Conservation (phyloP, 1,284 basidiomycete species). For the Polyporus tsugae region DNA sequence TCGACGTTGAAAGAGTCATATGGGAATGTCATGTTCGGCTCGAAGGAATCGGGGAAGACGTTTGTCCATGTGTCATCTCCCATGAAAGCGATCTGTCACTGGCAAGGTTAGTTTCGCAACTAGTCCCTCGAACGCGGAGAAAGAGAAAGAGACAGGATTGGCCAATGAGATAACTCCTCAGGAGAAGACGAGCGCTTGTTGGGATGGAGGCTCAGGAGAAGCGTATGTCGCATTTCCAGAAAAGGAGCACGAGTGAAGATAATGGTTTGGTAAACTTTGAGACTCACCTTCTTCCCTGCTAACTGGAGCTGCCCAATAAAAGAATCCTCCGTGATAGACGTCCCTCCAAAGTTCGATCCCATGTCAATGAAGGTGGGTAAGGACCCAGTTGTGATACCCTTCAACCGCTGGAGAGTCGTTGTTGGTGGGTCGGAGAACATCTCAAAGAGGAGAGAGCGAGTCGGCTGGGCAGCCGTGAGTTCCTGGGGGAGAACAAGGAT, state of each 20-base stretch:
- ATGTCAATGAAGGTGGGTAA: conserved; percentile 96
- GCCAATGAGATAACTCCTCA: too few relatives aligned
- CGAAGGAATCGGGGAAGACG: conserved; percentile 85
- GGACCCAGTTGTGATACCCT: conserved; percentile 95
- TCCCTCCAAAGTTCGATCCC: conserved; percentile 91
- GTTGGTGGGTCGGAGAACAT: conserved; percentile 95
- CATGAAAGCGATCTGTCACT: conserved; percentile 76
- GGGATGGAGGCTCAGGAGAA: background rate
- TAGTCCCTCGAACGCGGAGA: background rate
- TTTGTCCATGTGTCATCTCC: conserved; percentile 98
- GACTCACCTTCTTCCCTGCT: conserved; percentile 65
- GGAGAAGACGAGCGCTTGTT: background rate
- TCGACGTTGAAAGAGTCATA: conserved; percentile 99
- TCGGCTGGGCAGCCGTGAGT: conserved; percentile 68
- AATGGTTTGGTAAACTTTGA: background rate
- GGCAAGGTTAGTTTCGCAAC: conserved; percentile 3
- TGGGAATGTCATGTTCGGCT: conserved; percentile 76
- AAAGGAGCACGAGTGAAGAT: background rate
- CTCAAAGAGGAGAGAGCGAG: conserved; percentile 87
- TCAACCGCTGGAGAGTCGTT: conserved; percentile 94
- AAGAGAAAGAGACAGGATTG: background rate
- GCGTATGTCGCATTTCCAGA: background rate
- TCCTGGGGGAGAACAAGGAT: conserved; percentile 82
- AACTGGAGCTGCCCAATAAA: conserved; percentile 68
- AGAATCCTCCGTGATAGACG: conserved; percentile 89